A percentile compares a stretch with the other conserved stretches of the same genome.
These are phyloP conservation scores for Hypericum androsaemum DNA, from an alignment of 345 rosid genomes.

Conservation along the genomic window DNA sequence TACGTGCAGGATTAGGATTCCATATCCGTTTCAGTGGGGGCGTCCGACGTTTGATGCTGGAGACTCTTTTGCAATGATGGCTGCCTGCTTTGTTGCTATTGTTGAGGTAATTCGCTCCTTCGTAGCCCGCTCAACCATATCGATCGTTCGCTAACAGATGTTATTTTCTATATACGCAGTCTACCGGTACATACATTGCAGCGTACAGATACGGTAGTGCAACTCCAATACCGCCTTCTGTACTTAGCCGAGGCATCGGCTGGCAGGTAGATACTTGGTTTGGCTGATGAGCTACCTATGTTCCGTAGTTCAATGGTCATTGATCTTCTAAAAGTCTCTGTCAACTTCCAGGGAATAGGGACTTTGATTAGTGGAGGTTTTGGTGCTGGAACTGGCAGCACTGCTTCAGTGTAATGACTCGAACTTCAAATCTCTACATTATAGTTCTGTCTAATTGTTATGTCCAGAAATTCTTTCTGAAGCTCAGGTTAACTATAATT, in stretches of 20 bases:
- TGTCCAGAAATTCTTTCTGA: too few relatives aligned
- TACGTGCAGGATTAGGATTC: conserved; percentile 56
- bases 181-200: conserved; percentile 21
- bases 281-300: not conserved
- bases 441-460: too few relatives aligned
- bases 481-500: conserved; percentile 9
- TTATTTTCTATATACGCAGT: too few relatives aligned
- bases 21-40: conserved; percentile 88
- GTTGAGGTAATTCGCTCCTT: conserved; percentile 45
- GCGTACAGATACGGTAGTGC: conserved; percentile 23
- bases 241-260: conserved; percentile 25
- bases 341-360: conserved; percentile 17
- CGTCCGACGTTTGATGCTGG: conserved; percentile 56
- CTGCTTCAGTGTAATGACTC: conserved; percentile 24
- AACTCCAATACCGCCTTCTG: conserved; percentile 23
- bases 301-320: not conserved
- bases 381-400: conserved; percentile 18
- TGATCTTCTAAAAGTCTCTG: conserved; percentile 4
- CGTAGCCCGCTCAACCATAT: not conserved
- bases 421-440: too few relatives aligned
- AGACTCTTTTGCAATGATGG: conserved; percentile 58
- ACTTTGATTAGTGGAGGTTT: conserved; percentile 15
- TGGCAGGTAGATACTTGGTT: conserved; percentile 17
- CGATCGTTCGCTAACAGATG: too few relatives aligned
- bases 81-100: conserved; percentile 58